Evolutionary conservation across 2,329 filamentous ascomycete genomes (phyloP).

Genomic region (Talaromyces pinophilus): DNA sequence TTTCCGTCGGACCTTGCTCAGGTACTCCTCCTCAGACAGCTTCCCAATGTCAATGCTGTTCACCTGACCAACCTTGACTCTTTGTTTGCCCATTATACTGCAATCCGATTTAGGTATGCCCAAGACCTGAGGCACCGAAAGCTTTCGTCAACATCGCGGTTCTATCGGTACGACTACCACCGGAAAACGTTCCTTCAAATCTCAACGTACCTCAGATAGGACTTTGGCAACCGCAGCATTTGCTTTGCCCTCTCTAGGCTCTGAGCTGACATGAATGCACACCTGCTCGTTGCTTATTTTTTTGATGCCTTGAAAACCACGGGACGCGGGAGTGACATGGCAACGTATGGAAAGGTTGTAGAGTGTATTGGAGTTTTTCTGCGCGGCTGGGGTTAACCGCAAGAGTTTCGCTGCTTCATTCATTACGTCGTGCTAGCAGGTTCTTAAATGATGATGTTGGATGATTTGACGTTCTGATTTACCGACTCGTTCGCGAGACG

Average conservation of each 20-base stretch:
- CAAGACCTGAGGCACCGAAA: constrained; percentile 49
- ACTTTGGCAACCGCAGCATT: constrained; percentile 67
- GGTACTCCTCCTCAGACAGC: constrained; percentile 36
- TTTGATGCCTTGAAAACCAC: constrained; percentile 61
- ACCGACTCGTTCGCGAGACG: background rate
- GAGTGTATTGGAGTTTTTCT: background rate
- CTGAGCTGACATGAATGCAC: constrained; percentile 66
- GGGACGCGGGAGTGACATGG: constrained; percentile 66
- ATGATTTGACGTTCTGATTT: background rate
- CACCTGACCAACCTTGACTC: constrained; percentile 61
- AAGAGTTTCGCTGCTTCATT: background rate
- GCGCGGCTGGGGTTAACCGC: background rate
- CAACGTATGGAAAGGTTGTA: constrained; percentile 62
- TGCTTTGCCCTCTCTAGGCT: constrained; percentile 66
- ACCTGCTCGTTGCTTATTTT: constrained; percentile 59
- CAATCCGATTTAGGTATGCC: constrained; percentile 65
- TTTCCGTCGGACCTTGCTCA: constrained; percentile 27
- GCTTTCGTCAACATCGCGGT: background rate
- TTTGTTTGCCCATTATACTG: constrained; percentile 61
- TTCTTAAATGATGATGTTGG: background rate
- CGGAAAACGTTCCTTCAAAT: too few relatives aligned
- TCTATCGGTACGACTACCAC: background rate
- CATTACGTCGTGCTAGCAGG: background rate
- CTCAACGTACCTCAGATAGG: constrained; percentile 57
- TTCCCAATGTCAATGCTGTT: constrained; percentile 32